A percentile compares a stretch with the other conserved stretches of the same genome.
phyloP scores from a whole-genome alignment of 495 filamentous ascomycete genomes.

The Pseudevernia furfuracea region DNA sequence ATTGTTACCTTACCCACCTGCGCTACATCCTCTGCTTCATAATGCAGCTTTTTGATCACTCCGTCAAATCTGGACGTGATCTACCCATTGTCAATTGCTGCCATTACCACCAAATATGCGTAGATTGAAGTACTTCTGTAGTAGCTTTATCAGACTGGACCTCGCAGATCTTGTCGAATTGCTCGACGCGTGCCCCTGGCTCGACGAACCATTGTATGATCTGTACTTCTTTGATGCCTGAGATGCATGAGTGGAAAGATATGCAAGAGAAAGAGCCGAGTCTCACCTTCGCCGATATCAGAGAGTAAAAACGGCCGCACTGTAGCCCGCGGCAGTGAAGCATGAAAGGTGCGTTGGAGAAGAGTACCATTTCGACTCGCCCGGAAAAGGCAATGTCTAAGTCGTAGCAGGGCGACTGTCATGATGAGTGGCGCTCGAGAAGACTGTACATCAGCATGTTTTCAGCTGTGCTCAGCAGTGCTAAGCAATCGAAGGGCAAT shows the following conservation, averaged over 20 bases:
- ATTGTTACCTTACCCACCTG: conserved; percentile 69
- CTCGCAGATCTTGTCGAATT: conserved; percentile 96
- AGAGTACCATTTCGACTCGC: not conserved
- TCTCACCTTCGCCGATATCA: conserved; percentile 90
- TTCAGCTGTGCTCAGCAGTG: not conserved
- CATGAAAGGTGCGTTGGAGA: conserved; percentile 46
- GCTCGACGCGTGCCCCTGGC: conserved; percentile 89
- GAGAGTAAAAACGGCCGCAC: conserved; percentile 86
- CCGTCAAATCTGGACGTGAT: conserved; percentile 94
- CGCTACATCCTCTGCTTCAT: conserved; percentile 91
- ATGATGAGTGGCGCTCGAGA: not conserved
- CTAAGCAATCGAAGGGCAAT: not conserved
- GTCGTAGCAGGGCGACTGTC: not conserved
- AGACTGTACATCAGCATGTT: not conserved
- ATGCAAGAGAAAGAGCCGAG: not conserved
- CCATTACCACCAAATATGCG: not conserved
- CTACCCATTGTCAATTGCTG: conserved; percentile 30
- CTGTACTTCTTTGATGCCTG: conserved; percentile 95
- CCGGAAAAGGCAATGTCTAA: not conserved
- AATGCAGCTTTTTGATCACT: conserved; percentile 92
- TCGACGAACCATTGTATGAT: conserved; percentile 99
- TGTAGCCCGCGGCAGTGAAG: conserved; percentile 46
- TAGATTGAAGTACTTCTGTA: conserved; percentile 56
- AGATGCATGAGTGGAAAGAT: conserved; percentile 1
- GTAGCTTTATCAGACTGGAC: conserved; percentile 98